phyloP scores from a whole-genome alignment of 2,329 filamentous ascomycete species.

The Botryotinia globosa region DNA sequence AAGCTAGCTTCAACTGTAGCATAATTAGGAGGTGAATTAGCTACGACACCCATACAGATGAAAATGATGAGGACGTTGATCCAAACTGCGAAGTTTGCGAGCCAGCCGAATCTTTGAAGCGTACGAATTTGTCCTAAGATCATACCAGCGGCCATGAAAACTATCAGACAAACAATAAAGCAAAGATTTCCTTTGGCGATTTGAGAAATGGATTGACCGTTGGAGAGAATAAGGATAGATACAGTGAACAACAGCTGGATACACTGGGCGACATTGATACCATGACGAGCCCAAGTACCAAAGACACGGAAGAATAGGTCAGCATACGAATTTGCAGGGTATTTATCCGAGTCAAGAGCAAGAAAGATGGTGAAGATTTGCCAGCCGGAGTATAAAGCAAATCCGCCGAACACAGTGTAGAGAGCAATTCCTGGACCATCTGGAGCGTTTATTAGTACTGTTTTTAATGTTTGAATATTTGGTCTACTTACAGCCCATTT shows the following conservation, averaged over 20 bases:
- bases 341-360: conserved; percentile 28
- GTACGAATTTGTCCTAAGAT: conserved; percentile 36
- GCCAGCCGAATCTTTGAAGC: conserved; percentile 33
- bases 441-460: not conserved
- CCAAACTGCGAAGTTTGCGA: conserved; percentile 36
- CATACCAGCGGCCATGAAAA: conserved; percentile 35
- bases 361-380: conserved; percentile 29
- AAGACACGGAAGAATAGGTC: conserved; percentile 30
- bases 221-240: conserved; percentile 27
- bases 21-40: conserved; percentile 35
- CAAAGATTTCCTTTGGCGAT: conserved; percentile 28
- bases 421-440: conserved; percentile 28
- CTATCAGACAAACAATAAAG: conserved; percentile 33
- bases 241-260: conserved; percentile 27
- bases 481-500: conserved; percentile 24
- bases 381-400: conserved; percentile 31
- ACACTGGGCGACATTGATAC: conserved; percentile 27
- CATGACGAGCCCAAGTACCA: conserved; percentile 26
- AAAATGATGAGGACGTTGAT: conserved; percentile 37
- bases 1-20: conserved; percentile 35
- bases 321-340: conserved; percentile 28
- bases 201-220: conserved; percentile 27
- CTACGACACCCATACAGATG: conserved; percentile 38
- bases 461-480: not conserved
- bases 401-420: conserved; percentile 29